phyloP scores from a whole-genome alignment of 106 monocot species.

The Platanthera zijinensis region DNA sequence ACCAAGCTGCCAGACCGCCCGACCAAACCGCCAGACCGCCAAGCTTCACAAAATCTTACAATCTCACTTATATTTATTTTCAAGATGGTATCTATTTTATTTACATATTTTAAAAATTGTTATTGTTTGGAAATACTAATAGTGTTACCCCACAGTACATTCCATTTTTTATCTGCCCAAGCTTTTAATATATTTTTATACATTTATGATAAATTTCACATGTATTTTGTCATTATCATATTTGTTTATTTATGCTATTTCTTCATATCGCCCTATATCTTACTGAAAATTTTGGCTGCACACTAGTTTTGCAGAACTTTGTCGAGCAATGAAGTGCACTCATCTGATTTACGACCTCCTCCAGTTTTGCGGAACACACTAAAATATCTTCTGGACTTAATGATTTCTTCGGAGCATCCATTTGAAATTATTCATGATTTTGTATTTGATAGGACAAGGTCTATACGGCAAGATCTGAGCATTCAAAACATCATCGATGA shows the following conservation, averaged over 20 bases:
- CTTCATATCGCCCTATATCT: background rate
- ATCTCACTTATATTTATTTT: too few species aligned
- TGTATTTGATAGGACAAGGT: slow-evolving; percentile 84
- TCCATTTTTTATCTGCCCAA: too few species aligned
- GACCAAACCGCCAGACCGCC: too few species aligned
- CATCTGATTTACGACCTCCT: slow-evolving; percentile 60
- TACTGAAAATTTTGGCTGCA: slow-evolving; percentile 5
- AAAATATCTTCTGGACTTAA: slow-evolving; percentile 47
- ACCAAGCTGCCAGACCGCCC: too few species aligned
- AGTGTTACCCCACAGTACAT: background rate
- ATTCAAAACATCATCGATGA: slow-evolving; percentile 65
- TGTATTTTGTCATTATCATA: slow-evolving; percentile 1
- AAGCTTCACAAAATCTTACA: too few species aligned
- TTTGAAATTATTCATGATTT: slow-evolving; percentile 96
- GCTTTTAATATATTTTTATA: background rate
- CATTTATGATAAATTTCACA: background rate
- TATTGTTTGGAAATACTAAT: background rate
- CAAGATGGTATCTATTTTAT: too few species aligned
- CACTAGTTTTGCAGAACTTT: slow-evolving; percentile 95
- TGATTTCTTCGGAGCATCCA: slow-evolving; percentile 52
- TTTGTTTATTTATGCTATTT: background rate
- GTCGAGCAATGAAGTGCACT: slow-evolving; percentile 22
- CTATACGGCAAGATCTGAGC: slow-evolving; percentile 84
- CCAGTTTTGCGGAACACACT: slow-evolving; percentile 64
- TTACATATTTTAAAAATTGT: too few species aligned